phyloP scores from a whole-genome alignment of 805 yeast genomes.

The Saccharomycopsis sp. region DNA sequence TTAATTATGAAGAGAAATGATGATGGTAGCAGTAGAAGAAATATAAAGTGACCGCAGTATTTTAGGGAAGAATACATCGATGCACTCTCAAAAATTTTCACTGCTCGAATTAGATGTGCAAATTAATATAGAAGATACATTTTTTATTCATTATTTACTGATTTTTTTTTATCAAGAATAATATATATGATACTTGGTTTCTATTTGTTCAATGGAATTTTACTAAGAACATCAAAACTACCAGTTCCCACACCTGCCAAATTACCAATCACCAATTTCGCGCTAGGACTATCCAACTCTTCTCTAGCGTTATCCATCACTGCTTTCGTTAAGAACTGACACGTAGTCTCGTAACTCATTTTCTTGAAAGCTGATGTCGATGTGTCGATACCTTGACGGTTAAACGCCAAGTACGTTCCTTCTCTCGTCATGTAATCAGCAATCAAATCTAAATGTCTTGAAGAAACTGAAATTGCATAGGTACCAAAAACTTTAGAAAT shows the following conservation, averaged over 20 bases:
- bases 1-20: too few species aligned
- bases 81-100: too few species aligned
- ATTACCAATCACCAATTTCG: slow-evolving; percentile 88
- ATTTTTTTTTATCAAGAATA: too few species aligned
- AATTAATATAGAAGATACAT: too few species aligned
- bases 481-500: slow-evolving; percentile 93
- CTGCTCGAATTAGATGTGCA: too few species aligned
- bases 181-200: neutral
- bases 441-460: slow-evolving; percentile 91
- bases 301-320: slow-evolving; percentile 90
- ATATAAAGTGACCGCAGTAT: too few species aligned
- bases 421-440: slow-evolving; percentile 99
- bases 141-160: too few species aligned
- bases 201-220: slow-evolving; percentile 27
- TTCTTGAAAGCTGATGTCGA: slow-evolving; percentile 94
- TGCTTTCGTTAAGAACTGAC: slow-evolving; percentile 94
- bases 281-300: slow-evolving; percentile 83
- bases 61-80: too few species aligned
- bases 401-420: slow-evolving; percentile 93
- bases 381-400: slow-evolving; percentile 96
- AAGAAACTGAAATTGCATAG: slow-evolving; percentile 88
- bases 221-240: slow-evolving; percentile 67
- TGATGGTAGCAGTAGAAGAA: too few species aligned
- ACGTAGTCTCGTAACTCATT: slow-evolving; percentile 98
- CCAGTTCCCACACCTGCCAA: slow-evolving; percentile 94